These are phyloP conservation scores for Phaseolus coccineus DNA, from an alignment of 331 rosid species.

Conservation along the genomic window DNA sequence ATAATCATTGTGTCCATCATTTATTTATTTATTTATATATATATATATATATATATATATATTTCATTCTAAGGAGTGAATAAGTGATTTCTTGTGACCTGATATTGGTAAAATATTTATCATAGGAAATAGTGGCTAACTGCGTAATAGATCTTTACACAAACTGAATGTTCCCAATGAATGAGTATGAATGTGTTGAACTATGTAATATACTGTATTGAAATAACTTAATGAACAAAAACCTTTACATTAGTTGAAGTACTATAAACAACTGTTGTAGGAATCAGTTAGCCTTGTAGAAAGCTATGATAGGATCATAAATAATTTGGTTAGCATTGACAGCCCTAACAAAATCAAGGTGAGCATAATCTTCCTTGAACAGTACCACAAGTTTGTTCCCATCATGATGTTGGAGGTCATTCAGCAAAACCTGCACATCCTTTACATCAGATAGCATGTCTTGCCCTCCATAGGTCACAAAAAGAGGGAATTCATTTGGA, in stretches of 20 bases:
- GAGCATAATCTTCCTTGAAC: constrained; percentile 47
- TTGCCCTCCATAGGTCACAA: constrained; percentile 52
- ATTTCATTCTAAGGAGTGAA: no score
- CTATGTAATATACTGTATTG: no score
- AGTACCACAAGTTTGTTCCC: constrained; percentile 42
- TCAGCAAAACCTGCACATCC: constrained; percentile 51
- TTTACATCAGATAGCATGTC: constrained; percentile 46
- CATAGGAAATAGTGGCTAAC: no score
- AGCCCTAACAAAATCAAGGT: constrained; percentile 50
- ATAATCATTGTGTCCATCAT: no score
- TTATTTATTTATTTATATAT: no score
- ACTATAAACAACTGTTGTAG: neutral
- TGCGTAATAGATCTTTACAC: no score
- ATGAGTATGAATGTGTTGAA: no score
- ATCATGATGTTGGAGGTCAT: constrained; percentile 49
- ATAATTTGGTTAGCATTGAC: constrained; percentile 48
- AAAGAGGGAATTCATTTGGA: constrained; percentile 55
- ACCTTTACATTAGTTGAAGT: neutral
- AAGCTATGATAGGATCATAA: constrained; percentile 49
- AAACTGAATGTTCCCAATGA: no score
- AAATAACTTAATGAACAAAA: neutral
- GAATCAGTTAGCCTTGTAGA: constrained; percentile 34
- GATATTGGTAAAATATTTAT: no score
- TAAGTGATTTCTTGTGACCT: no score
- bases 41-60: no score